These are phyloP conservation scores for Fusarium tuaranense DNA, from an alignment of 2,329 filamentous ascomycete genomes.

Conservation along the genomic window DNA sequence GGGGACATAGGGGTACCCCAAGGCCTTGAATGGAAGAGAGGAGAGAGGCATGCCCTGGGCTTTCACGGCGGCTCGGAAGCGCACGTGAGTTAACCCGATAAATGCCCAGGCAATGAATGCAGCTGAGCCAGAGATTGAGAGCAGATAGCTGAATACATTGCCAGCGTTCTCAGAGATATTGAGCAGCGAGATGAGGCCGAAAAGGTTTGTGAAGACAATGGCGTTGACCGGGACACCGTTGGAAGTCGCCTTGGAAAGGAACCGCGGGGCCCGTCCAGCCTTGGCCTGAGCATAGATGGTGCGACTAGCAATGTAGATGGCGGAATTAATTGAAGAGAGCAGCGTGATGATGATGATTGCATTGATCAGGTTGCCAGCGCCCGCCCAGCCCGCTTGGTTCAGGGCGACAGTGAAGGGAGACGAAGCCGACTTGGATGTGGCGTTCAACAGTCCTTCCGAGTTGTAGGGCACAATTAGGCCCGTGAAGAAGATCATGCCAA, in stretches of 20 bases:
- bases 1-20: slow-evolving; percentile 76
- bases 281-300: not conserved
- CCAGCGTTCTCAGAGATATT: slow-evolving; percentile 62
- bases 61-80: slow-evolving; percentile 74
- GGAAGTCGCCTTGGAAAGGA: not conserved
- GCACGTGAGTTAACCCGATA: slow-evolving; percentile 76
- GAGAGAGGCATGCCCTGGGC: slow-evolving; percentile 74
- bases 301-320: not conserved
- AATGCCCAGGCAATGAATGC: slow-evolving; percentile 77
- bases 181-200: slow-evolving; percentile 53
- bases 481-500: slow-evolving; percentile 53
- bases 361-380: not conserved
- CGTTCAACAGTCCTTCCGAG: slow-evolving; percentile 45
- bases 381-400: not conserved
- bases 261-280: not conserved
- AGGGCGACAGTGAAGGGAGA: slow-evolving; percentile 66
- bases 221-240: not conserved
- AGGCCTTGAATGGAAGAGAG: slow-evolving; percentile 73
- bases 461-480: slow-evolving; percentile 53
- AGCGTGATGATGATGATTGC: not conserved
- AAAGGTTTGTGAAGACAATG: not conserved
- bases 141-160: slow-evolving; percentile 67
- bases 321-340: not conserved
- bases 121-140: not conserved
- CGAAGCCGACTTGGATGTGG: slow-evolving; percentile 55